phyloP scores from a whole-genome alignment of 805 yeast species.

The Wickerhamiella kurtzmanii region DNA sequence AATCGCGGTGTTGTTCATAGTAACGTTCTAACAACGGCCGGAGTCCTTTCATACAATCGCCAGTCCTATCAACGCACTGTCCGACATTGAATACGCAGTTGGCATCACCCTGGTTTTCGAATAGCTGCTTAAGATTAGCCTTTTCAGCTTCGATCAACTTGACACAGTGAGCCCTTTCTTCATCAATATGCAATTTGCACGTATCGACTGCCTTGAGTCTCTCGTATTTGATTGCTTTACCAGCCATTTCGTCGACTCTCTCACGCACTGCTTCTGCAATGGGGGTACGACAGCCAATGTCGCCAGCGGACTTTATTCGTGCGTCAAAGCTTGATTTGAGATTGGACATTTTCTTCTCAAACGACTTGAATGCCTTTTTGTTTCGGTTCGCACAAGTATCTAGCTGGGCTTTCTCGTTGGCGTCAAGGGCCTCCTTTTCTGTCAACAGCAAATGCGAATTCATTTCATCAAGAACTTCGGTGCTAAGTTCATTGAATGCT shows the following conservation, averaged over 20 bases:
- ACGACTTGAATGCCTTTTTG: not conserved
- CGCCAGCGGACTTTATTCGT: not conserved
- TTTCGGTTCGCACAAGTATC: not conserved
- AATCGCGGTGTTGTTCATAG: not conserved
- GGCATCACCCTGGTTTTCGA: not conserved
- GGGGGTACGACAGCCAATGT: not conserved
- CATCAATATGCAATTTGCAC: not conserved
- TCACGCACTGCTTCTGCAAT: not conserved
- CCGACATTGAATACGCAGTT: not conserved
- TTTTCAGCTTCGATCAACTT: not conserved
- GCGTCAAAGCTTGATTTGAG: not conserved
- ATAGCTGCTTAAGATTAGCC: not conserved
- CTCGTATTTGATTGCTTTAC: not conserved
- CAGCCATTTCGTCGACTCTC: not conserved
- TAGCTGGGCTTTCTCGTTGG: not conserved
- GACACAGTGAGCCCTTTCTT: not conserved
- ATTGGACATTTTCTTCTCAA: not conserved
- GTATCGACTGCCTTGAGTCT: not conserved
- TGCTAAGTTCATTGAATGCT: not conserved
- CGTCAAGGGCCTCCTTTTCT: not conserved
- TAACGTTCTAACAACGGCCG: not conserved
- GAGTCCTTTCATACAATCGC: not conserved
- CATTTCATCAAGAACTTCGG: not conserved
- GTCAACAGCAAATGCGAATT: not conserved
- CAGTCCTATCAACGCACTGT: not conserved